These are phyloP conservation scores for Hyphopichia khmerensis DNA, from an alignment of 1,139 yeast genomes.

Conservation along the genomic window DNA sequence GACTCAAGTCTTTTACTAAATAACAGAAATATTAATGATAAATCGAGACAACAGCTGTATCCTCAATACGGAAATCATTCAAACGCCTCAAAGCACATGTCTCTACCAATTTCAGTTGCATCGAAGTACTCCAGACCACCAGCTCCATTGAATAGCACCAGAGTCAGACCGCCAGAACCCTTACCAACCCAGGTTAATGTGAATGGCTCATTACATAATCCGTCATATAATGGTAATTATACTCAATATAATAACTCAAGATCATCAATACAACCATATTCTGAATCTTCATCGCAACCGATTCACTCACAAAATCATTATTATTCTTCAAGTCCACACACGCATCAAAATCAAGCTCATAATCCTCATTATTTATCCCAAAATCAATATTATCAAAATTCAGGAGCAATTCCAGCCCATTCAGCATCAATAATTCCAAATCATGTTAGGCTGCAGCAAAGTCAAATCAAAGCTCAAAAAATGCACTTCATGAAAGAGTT, in stretches of 20 bases:
- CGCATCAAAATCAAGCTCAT: not conserved
- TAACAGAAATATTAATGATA: not conserved
- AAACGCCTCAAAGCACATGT: not conserved
- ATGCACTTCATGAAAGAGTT: slow-evolving; percentile 40
- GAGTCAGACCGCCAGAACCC: slow-evolving; percentile 8
- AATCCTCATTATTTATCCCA: slow-evolving; percentile 8
- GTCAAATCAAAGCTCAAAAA: slow-evolving; percentile 21
- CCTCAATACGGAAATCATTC: not conserved
- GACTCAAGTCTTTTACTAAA: not conserved
- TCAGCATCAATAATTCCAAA: slow-evolving; percentile 3
- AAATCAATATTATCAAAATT: slow-evolving; percentile 6
- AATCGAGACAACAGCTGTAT: not conserved
- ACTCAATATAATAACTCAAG: not conserved
- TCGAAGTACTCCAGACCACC: not conserved
- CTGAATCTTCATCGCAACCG: not conserved
- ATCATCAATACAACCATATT: not conserved
- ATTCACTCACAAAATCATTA: not conserved
- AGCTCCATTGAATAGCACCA: not conserved
- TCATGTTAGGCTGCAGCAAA: slow-evolving; percentile 11
- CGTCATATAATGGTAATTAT: not conserved
- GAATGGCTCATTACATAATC: slow-evolving; percentile 5
- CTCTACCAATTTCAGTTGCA: not conserved
- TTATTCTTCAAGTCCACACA: not conserved
- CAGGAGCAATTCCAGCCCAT: not conserved
- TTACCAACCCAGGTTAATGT: slow-evolving; percentile 8